Evolutionary conservation across 2,329 filamentous ascomycete species (phyloP).

Genomic region (Colletotrichum sp.): DNA sequence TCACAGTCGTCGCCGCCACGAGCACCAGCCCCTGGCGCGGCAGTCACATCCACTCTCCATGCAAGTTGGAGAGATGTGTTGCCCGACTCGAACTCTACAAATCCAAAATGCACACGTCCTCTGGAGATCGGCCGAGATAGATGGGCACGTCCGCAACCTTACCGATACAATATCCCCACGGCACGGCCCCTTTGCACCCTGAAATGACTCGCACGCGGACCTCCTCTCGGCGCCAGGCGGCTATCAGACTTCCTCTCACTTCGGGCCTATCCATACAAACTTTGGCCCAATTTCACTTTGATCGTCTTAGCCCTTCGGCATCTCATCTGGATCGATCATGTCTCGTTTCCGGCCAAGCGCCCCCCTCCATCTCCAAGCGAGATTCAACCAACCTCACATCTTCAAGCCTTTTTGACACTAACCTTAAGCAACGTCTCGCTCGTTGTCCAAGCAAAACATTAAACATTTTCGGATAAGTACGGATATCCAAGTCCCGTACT

Average conservation of each 20-base stretch:
- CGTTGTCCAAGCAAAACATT: background rate
- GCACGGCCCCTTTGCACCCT: background rate
- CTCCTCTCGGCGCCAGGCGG: background rate
- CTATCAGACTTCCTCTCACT: background rate
- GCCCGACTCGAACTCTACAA: background rate
- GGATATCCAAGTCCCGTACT: background rate
- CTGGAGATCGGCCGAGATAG: conserved; percentile 5
- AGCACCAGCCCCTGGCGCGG: background rate
- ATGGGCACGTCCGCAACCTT: background rate
- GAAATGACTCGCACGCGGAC: conserved; percentile 10
- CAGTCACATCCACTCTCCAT: background rate
- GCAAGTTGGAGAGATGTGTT: background rate
- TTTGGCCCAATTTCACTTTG: background rate
- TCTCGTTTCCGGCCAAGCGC: background rate
- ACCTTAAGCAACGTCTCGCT: background rate
- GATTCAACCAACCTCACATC: background rate
- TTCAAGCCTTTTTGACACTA: conserved; percentile 6
- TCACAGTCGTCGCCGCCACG: background rate
- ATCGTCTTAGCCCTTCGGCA: conserved; percentile 4
- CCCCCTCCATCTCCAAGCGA: conserved; percentile 2
- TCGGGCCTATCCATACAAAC: background rate
- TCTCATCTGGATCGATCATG: conserved; percentile 15
- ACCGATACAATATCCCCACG: background rate
- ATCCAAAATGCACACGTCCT: background rate
- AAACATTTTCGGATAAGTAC: background rate